phyloP scores from a whole-genome alignment of 495 filamentous ascomycete genomes.

The Articulospora tetracladia region DNA sequence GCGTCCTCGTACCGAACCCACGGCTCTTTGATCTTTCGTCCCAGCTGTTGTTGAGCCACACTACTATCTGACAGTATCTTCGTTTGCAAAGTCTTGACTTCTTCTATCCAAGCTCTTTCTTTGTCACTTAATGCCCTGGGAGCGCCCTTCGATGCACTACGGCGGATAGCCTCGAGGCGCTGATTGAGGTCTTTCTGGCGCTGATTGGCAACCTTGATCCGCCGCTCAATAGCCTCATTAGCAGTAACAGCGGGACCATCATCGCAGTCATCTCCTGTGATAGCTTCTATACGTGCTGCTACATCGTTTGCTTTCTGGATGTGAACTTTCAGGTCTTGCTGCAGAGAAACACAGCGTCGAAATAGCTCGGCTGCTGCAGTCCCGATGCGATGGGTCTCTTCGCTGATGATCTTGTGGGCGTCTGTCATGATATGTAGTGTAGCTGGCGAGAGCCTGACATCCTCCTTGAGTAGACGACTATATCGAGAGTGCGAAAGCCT shows the following conservation, averaged over 20 bases:
- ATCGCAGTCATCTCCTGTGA: conserved; percentile 59
- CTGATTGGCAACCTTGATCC: conserved; percentile 55
- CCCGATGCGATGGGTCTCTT: conserved; percentile 69
- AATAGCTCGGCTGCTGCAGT: conserved; percentile 79
- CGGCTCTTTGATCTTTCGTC: conserved; percentile 28
- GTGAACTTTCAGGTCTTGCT: conserved; percentile 68
- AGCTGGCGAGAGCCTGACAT: conserved; percentile 68
- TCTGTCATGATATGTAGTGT: conserved; percentile 73
- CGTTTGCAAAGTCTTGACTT: conserved; percentile 50
- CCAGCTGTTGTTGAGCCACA: background rate
- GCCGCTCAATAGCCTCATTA: conserved; percentile 51
- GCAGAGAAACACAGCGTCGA: conserved; percentile 68
- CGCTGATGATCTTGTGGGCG: conserved; percentile 68
- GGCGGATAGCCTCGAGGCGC: conserved; percentile 62
- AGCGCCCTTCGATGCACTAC: conserved; percentile 52
- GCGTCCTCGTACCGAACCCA: conserved; percentile 47
- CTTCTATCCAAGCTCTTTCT: conserved; percentile 63
- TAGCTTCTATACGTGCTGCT: conserved; percentile 57
- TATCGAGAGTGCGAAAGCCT: conserved; percentile 55
- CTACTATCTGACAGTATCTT: conserved; percentile 37
- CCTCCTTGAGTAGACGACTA: conserved; percentile 59
- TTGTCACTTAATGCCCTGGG: conserved; percentile 68
- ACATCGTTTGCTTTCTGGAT: conserved; percentile 64
- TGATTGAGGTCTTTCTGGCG: conserved; percentile 55
- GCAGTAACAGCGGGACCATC: conserved; percentile 32